Percentiles rank a stretch among this genome's conserved stretches.
Evolutionary conservation across 78 protist genomes (phyloP).

Genomic region (Pigoraptor vietnamica): DNA sequence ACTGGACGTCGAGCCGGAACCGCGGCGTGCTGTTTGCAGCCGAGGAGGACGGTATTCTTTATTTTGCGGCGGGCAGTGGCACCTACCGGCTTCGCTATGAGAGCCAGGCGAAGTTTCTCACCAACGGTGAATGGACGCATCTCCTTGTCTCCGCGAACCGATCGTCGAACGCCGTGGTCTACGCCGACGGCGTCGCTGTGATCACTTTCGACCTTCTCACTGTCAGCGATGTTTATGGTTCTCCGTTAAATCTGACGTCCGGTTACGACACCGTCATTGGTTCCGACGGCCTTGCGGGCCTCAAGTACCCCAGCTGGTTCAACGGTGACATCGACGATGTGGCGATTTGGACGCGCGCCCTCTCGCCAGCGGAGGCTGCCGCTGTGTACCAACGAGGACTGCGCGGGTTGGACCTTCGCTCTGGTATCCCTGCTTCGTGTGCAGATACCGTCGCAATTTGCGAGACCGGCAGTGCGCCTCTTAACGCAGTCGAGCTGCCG

Average conservation of each 20-base stretch:
- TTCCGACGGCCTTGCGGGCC: not conserved
- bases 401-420: not conserved
- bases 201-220: not conserved
- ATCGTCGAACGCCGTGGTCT: not conserved
- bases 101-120: not conserved
- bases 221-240: no score
- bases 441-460: not conserved
- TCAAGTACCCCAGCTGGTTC: not conserved
- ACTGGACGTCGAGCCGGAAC: not conserved
- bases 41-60: not conserved
- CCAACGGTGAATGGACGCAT: not conserved
- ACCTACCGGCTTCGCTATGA: not conserved
- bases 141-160: not conserved
- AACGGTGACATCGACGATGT: not conserved
- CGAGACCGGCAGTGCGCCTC: not conserved
- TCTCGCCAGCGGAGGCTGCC: not conserved
- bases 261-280: not conserved
- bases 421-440: not conserved
- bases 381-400: not conserved
- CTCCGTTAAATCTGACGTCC: not conserved
- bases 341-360: not conserved
- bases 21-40: not conserved
- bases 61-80: not conserved
- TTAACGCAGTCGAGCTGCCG: no score
- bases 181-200: not conserved